Conservation (phyloP, 1,284 basidiomycete species). For the Fistulina hepatica region DNA sequence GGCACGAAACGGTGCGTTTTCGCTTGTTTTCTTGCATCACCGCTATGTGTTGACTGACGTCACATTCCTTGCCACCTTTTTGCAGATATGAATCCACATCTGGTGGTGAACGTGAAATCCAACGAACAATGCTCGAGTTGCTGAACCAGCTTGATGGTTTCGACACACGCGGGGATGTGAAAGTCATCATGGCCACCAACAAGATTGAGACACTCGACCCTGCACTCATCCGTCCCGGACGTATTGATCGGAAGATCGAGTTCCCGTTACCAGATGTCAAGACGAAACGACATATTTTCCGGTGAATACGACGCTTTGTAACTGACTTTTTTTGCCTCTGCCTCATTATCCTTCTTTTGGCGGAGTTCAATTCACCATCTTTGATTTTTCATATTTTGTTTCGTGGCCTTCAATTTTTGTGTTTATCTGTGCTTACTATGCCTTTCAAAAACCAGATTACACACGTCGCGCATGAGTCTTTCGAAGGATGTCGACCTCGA, state of each 20-base stretch:
- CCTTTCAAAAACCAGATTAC: too few relatives aligned
- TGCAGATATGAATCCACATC: slow-evolving; percentile 89
- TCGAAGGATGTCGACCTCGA: slow-evolving; percentile 90
- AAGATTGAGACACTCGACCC: slow-evolving; percentile 94
- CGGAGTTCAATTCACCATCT: slow-evolving; percentile 1
- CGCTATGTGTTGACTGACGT: background rate
- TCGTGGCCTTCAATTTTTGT: too few relatives aligned
- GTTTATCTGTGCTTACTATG: slow-evolving; percentile 4
- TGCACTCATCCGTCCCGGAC: slow-evolving; percentile 93
- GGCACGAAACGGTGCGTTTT: slow-evolving; percentile 85
- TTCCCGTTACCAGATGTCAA: slow-evolving; percentile 92
- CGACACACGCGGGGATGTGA: slow-evolving; percentile 97
- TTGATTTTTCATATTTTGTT: background rate
- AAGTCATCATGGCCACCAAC: slow-evolving; percentile 93
- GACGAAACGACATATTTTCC: slow-evolving; percentile 97
- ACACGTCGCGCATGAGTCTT: slow-evolving; percentile 94
- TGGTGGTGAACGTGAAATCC: slow-evolving; percentile 96
- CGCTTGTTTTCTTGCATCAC: slow-evolving; percentile 2
- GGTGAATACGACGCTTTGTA: slow-evolving; percentile 35
- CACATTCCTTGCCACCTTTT: slow-evolving; percentile 1
- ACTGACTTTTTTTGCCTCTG: background rate
- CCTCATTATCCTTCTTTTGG: background rate
- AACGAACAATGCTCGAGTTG: slow-evolving; percentile 97
- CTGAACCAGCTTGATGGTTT: slow-evolving; percentile 98
- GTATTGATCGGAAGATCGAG: slow-evolving; percentile 93